Evolutionary conservation across 345 rosid genomes (phyloP), one percentile per base, ranked within the genome.

Genomic region (Luvunga scandens): DNA sequence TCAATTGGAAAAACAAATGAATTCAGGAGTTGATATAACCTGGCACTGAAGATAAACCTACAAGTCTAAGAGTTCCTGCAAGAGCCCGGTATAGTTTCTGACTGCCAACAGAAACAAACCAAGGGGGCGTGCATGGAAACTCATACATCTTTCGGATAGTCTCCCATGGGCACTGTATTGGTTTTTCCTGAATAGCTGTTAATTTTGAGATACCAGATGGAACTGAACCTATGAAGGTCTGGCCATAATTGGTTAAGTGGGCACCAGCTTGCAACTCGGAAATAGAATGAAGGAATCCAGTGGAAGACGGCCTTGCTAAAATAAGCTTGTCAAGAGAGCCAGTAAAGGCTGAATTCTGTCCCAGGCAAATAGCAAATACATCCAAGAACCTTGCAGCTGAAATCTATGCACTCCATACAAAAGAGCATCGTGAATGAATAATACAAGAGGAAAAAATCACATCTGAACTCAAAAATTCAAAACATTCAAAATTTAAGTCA

Each of bases 381-480:
- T 92, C 95, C 89, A 95, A 84, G 82, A 95, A 88, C 84, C 93
- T 86, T 70, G 97, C 91, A 77, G 99, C 92, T 77, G 88, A 84
- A 68, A 92, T 90, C 99, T 96, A 80, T 9, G 56, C 77, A 82
- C 28, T 50, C 65, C 76, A 53, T 73, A 78, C 56, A 79, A 69
- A 31, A 73, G 28, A 75, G 73, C 22, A 71, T 73, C 53, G 50
- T n/a, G 70, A 66, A 70, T 9, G 28, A 39, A 18, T 59, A 64
- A 53, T n/a, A 12, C 74, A 39, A 55, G 36, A 24, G 22, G 18
- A 64, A 4, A 13, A 64, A 36, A 55, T 77, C 66, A 24, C 6
- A 72, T 14, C 19, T 31, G 6, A 16, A 21, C 4, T 9, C 3
- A 34, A 55, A 53, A 66, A 10, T 6, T 9, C 6, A 28, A 39